A percentile compares a stretch with the other conserved stretches of the same genome.
These are phyloP conservation scores for Aspergillus nidulans DNA, from an alignment of 495 filamentous ascomycete species.

Conservation along the genomic window DNA sequence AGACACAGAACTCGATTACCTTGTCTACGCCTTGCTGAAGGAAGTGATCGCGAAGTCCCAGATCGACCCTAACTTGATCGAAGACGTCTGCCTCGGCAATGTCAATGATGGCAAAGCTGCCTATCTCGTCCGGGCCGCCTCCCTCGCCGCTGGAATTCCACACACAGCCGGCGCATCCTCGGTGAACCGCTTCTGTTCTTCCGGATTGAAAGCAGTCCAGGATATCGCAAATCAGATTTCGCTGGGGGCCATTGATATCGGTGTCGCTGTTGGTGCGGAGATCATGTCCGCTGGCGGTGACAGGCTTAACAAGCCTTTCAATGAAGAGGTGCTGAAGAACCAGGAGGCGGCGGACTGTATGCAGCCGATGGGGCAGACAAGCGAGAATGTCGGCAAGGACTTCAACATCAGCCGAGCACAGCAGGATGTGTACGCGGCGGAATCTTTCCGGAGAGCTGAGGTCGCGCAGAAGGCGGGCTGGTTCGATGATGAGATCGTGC, in stretches of 20 bases:
- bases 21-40: constrained; percentile 75
- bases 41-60: constrained; percentile 68
- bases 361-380: constrained; percentile 97
- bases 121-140: constrained; percentile 83
- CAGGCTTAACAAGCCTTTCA: constrained; percentile 65
- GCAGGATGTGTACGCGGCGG: constrained; percentile 82
- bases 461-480: constrained; percentile 85
- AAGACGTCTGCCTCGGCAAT: constrained; percentile 92
- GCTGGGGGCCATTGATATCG: constrained; percentile 75
- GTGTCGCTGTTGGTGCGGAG: constrained; percentile 84
- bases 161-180: constrained; percentile 76
- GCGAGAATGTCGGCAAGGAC: constrained; percentile 90
- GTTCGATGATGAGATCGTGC: constrained; percentile 93
- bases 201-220: constrained; percentile 89
- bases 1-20: constrained; percentile 84
- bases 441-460: constrained; percentile 84
- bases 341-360: constrained; percentile 82
- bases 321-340: constrained; percentile 66
- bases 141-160: constrained; percentile 89
- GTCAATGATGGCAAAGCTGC: constrained; percentile 82
- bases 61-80: constrained; percentile 76
- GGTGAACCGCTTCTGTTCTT: constrained; percentile 95
- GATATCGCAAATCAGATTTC: constrained; percentile 89
- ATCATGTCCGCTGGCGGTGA: constrained; percentile 74
- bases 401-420: constrained; percentile 75